phyloP scores from a whole-genome alignment of 1,284 basidiomycete species.

The Phylloboletellus chloephorus region DNA sequence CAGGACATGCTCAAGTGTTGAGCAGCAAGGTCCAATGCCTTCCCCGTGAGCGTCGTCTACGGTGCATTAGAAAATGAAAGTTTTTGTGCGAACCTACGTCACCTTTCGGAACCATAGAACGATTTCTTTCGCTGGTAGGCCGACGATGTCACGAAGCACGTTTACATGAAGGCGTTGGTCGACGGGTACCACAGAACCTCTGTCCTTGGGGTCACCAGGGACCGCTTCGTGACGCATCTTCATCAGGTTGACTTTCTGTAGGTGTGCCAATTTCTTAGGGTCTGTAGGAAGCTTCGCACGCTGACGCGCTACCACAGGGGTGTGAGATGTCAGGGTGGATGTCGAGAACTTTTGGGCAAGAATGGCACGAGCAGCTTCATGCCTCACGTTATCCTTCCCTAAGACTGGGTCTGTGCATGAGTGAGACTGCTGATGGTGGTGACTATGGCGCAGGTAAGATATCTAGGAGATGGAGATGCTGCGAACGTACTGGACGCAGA shows the following conservation, averaged over 20 bases:
- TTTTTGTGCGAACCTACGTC: constrained; percentile 4
- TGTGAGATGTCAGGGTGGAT: constrained; percentile 15
- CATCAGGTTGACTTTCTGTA: constrained; percentile 58
- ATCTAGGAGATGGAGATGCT: constrained; percentile 4
- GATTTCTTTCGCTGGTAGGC: constrained; percentile 31
- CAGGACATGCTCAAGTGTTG: constrained; percentile 33
- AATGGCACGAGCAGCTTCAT: constrained; percentile 47
- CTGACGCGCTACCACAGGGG: constrained; percentile 23
- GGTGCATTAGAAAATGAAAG: constrained; percentile 9
- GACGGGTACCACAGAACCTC: constrained; percentile 38
- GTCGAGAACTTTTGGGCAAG: constrained; percentile 51
- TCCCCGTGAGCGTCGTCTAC: constrained; percentile 43
- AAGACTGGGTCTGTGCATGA: constrained; percentile 35
- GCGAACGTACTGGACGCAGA: constrained; percentile 54
- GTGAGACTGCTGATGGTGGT: constrained; percentile 58
- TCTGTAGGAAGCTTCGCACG: constrained; percentile 39
- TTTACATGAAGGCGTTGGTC: constrained; percentile 56
- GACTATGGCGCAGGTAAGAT: constrained; percentile 36
- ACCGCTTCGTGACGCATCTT: constrained; percentile 66
- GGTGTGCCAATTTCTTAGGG: constrained; percentile 50
- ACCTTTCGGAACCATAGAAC: constrained; percentile 67
- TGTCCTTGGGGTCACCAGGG: constrained; percentile 57
- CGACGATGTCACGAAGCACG: constrained; percentile 28
- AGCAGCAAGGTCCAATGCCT: constrained; percentile 44
- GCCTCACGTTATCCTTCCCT: constrained; percentile 31